These are phyloP conservation scores for Globisporangium paddicum DNA, from an alignment of 352 stramenopile species.

Conservation along the genomic window DNA sequence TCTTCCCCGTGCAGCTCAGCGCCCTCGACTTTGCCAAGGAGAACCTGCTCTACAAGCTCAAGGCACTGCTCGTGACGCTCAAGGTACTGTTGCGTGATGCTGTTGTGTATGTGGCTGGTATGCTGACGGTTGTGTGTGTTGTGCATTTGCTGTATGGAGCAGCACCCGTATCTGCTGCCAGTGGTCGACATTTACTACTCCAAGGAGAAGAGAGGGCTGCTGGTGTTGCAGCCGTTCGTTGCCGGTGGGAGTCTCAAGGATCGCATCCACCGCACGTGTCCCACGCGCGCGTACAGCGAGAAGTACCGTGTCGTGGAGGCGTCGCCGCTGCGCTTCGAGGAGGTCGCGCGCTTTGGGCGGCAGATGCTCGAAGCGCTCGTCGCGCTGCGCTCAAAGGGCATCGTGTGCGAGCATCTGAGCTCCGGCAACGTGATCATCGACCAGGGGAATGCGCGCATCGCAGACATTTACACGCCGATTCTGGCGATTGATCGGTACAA, in stretches of 20 bases:
- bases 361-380: constrained; percentile 60
- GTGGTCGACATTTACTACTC: constrained; percentile 64
- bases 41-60: constrained; percentile 61
- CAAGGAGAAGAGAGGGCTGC: constrained; percentile 55
- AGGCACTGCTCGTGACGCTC: constrained; percentile 69
- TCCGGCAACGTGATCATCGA: constrained; percentile 65
- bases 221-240: constrained; percentile 66
- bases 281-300: constrained; percentile 32
- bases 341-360: constrained; percentile 51
- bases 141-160: background rate
- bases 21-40: constrained; percentile 60
- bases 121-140: background rate
- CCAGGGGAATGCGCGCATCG: constrained; percentile 43
- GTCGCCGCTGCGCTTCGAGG: constrained; percentile 29
- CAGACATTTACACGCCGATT: constrained; percentile 61
- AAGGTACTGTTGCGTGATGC: constrained; percentile 26
- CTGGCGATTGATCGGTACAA: constrained; percentile 55
- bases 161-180: constrained; percentile 71
- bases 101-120: background rate
- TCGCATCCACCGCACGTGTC: constrained; percentile 42
- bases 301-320: constrained; percentile 50
- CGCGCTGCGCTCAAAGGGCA: constrained; percentile 47
- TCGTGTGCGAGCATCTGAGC: constrained; percentile 68
- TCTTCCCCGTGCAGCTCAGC: constrained; percentile 51
- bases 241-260: constrained; percentile 55